Evolutionary conservation across 441 rosid genomes (phyloP).

Genomic region (Croton setiger): DNA sequence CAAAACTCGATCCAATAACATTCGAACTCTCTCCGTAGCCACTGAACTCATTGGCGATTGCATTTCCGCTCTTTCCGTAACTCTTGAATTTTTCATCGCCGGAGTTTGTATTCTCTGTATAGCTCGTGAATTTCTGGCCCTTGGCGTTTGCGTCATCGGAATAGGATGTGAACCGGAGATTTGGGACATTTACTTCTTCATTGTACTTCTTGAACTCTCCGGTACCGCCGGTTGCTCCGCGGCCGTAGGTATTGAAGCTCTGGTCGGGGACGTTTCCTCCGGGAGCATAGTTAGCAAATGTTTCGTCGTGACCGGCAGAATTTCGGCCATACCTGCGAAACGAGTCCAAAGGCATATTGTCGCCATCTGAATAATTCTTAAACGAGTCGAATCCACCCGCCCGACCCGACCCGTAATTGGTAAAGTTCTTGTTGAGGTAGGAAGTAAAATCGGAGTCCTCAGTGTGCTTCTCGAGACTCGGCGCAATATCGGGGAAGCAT

Average conservation of each 20-base stretch:
- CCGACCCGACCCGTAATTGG: conserved; percentile 54
- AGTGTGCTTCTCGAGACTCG: conserved; percentile 52
- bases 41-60: conserved; percentile 47
- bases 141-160: conserved; percentile 51
- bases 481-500: conserved; percentile 71
- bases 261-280: conserved; percentile 67
- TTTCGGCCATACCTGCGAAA: conserved; percentile 75
- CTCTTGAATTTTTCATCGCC: conserved; percentile 56
- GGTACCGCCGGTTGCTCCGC: conserved; percentile 55
- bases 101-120: conserved; percentile 53
- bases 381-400: conserved; percentile 58
- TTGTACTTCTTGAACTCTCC: conserved; percentile 64
- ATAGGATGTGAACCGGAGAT: conserved; percentile 59
- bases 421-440: conserved; percentile 65
- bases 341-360: conserved; percentile 50
- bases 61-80: conserved; percentile 72
- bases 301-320: conserved; percentile 49
- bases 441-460: conserved; percentile 48
- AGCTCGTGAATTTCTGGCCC: conserved; percentile 47
- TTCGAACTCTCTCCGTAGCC: conserved; percentile 59
- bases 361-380: conserved; percentile 55
- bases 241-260: conserved; percentile 74
- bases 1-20: conserved; percentile 67
- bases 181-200: conserved; percentile 50
- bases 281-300: conserved; percentile 50